phyloP scores from a whole-genome alignment of 2,329 filamentous ascomycete species.

The Aspergillus sp. region DNA sequence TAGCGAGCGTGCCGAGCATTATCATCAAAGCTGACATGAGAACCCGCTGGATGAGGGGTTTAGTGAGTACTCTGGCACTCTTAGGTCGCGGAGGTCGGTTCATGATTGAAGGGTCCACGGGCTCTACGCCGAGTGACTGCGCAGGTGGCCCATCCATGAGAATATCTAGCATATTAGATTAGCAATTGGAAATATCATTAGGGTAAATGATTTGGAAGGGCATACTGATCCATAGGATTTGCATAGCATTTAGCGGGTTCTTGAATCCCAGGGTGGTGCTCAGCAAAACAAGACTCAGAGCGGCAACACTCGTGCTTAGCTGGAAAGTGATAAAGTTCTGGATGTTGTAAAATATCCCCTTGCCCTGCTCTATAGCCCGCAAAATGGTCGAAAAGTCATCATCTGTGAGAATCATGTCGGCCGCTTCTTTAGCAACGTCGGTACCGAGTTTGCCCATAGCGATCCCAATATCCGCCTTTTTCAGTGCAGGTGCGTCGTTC shows the following conservation, averaged over 20 bases:
- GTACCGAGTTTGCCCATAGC: constrained; percentile 95
- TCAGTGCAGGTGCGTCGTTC: constrained; percentile 93
- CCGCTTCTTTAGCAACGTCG: constrained; percentile 93
- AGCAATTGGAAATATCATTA: constrained; percentile 16
- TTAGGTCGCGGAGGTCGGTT: constrained; percentile 81
- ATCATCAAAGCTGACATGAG: constrained; percentile 85
- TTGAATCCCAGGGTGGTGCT: constrained; percentile 92
- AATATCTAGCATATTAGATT: constrained; percentile 65
- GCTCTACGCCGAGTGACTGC: constrained; percentile 93
- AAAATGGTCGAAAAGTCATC: constrained; percentile 91
- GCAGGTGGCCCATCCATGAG: constrained; percentile 99
- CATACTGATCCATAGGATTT: constrained; percentile 99
- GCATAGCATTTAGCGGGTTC: constrained; percentile 97
- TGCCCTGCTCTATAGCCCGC: constrained; percentile 95
- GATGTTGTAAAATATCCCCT: constrained; percentile 99
- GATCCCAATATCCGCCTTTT: constrained; percentile 96
- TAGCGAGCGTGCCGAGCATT: constrained; percentile 85
- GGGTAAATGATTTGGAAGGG: neutral
- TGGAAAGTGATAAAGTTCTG: constrained; percentile 99
- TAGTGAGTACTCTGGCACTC: constrained; percentile 87
- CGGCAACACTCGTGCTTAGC: constrained; percentile 92
- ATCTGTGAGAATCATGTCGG: constrained; percentile 84
- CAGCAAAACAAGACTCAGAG: constrained; percentile 83
- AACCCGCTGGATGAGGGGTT: constrained; percentile 76
- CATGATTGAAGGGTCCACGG: constrained; percentile 93